These are phyloP conservation scores for Cymbopogon flexuosus DNA, from an alignment of 202 grass and related monocot species.

Conservation along the genomic window DNA sequence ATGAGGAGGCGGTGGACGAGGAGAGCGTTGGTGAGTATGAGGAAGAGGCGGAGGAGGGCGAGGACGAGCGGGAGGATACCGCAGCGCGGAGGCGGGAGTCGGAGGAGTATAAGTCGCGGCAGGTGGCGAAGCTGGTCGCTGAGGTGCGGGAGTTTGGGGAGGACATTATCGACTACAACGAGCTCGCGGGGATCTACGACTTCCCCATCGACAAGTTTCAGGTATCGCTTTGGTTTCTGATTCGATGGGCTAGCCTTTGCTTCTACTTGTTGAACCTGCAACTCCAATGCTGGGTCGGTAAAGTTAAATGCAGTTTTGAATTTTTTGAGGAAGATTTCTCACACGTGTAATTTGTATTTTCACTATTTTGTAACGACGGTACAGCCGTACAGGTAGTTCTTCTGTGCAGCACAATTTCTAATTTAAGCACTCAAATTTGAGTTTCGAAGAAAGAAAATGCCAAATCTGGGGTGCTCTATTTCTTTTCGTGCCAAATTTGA, in stretches of 20 bases:
- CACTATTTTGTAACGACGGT: not conserved
- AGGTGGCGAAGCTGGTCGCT: slow-evolving; percentile 54
- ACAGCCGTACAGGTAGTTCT: not conserved
- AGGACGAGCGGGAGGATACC: slow-evolving; percentile 29
- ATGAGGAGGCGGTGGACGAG: slow-evolving; percentile 37
- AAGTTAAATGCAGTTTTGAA: not conserved
- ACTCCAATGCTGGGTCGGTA: not conserved
- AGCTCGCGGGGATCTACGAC: slow-evolving; percentile 81
- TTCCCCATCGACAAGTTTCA: slow-evolving; percentile 92
- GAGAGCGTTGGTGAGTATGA: slow-evolving; percentile 36
- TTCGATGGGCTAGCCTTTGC: not conserved
- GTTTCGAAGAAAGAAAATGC: too few relatives aligned
- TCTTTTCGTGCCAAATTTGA: too few relatives aligned
- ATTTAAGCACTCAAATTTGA: too few relatives aligned
- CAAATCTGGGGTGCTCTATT: too few relatives aligned
- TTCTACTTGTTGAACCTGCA: not conserved
- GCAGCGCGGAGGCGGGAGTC: slow-evolving; percentile 34
- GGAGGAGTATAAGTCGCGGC: slow-evolving; percentile 62
- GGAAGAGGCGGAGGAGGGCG: slow-evolving; percentile 21
- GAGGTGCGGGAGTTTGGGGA: slow-evolving; percentile 78
- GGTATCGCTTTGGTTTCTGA: slow-evolving; percentile 35
- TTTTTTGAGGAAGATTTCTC: not conserved
- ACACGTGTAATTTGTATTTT: not conserved
- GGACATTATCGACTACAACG: slow-evolving; percentile 76
- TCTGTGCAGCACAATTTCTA: not conserved